phyloP scores from a whole-genome alignment of 1,284 basidiomycete genomes.

The Chalciporus sp. region DNA sequence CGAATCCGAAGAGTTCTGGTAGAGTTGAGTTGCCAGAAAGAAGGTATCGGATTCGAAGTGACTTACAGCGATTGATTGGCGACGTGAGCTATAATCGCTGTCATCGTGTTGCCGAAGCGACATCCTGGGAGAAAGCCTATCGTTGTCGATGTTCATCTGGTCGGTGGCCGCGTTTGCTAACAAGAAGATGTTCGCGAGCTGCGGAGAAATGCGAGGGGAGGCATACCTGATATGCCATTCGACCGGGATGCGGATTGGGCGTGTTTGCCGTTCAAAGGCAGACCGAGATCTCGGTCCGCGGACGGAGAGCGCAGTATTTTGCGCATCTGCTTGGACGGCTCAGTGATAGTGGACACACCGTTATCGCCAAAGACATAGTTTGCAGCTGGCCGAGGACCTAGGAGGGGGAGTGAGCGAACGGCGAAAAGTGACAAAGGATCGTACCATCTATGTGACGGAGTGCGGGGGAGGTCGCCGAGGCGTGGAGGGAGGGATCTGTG shows the following conservation, averaged over 20 bases:
- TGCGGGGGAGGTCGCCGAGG: constrained; percentile 34
- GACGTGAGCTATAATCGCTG: constrained; percentile 65
- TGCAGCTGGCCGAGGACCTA: constrained; percentile 60
- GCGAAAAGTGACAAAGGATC: background rate
- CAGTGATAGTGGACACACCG: constrained; percentile 43
- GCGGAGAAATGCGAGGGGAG: background rate
- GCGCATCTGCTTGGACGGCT: constrained; percentile 43
- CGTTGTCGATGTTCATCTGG: constrained; percentile 50
- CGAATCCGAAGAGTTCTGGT: constrained; percentile 39
- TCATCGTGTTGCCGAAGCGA: constrained; percentile 41
- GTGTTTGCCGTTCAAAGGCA: constrained; percentile 16
- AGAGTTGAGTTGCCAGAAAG: background rate
- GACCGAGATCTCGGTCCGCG: constrained; percentile 34
- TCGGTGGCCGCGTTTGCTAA: constrained; percentile 39
- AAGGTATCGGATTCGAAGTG: constrained; percentile 8
- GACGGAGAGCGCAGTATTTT: constrained; percentile 57
- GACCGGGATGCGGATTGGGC: constrained; percentile 22
- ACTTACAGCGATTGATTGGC: constrained; percentile 64
- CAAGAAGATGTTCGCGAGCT: constrained; percentile 3
- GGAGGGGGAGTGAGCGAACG: constrained; percentile 23
- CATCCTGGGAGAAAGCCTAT: constrained; percentile 31
- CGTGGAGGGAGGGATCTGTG: constrained; percentile 77
- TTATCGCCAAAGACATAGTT: constrained; percentile 72
- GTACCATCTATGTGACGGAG: constrained; percentile 23
- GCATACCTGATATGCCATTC: constrained; percentile 31